Percentiles rank a stretch among this genome's conserved stretches.
phyloP scores from a whole-genome alignment of 805 yeast species.

The Isabelozyma heimii region DNA sequence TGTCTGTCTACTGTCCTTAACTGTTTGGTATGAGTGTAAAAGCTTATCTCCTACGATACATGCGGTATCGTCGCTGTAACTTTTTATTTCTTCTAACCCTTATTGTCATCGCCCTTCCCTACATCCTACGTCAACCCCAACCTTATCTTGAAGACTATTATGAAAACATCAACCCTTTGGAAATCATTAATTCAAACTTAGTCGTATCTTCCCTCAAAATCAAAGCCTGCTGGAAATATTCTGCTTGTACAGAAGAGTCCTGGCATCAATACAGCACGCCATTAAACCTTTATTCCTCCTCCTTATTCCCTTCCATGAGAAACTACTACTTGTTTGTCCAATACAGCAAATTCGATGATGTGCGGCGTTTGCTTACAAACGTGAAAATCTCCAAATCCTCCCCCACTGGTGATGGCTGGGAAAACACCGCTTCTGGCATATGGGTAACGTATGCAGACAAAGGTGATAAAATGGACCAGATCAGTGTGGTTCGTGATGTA shows the following conservation, averaged over 20 bases:
- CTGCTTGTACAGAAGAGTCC: background rate
- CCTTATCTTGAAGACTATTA: background rate
- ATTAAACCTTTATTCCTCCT: background rate
- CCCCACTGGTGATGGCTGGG: background rate
- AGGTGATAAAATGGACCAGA: slow-evolving; percentile 1
- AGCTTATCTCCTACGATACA: background rate
- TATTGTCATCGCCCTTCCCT: background rate
- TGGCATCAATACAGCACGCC: background rate
- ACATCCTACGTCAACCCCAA: background rate
- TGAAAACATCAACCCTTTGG: background rate
- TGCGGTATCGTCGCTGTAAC: background rate
- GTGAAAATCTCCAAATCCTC: background rate
- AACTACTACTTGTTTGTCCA: background rate
- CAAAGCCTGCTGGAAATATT: background rate
- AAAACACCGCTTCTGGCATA: background rate
- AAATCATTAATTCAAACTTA: background rate
- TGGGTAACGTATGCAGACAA: slow-evolving; percentile 5
- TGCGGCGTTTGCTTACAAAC: background rate
- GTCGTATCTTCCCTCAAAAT: background rate
- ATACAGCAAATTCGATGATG: background rate
- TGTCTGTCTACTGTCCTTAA: too few relatives aligned
- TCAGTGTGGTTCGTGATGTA: slow-evolving; percentile 19
- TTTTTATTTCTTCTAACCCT: background rate
- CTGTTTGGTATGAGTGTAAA: too few relatives aligned
- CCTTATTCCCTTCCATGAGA: background rate